Evolutionary conservation across 306 rosid genomes (phyloP).

Genomic region (Begonia peltatifolia): DNA sequence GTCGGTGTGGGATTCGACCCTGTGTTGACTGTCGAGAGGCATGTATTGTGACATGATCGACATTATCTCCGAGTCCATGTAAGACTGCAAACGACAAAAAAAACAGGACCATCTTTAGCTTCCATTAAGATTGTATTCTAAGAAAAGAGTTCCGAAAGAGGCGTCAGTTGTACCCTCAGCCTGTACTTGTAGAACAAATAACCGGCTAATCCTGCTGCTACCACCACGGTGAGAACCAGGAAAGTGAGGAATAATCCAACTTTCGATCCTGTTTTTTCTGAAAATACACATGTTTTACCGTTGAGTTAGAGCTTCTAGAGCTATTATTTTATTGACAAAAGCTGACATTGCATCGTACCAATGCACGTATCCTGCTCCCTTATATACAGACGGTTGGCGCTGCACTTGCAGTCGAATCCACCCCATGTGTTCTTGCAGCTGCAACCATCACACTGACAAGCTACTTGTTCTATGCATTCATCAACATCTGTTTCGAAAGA

Average conservation of each 20-base stretch:
- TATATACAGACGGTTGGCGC: conserved; percentile 25
- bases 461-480: conserved; percentile 30
- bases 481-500: conserved; percentile 25
- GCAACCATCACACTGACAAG: conserved; percentile 41
- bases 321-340: too few species aligned
- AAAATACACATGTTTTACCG: too few species aligned
- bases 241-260: conserved; percentile 35
- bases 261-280: conserved; percentile 67
- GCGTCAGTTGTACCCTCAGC: conserved; percentile 47
- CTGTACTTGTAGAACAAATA: conserved; percentile 88
- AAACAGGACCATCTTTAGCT: background rate
- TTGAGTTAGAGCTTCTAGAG: too few species aligned
- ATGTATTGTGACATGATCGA: conserved; percentile 96
- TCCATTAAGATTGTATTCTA: background rate
- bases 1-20: conserved; percentile 39
- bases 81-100: conserved; percentile 31
- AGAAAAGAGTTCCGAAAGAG: background rate
- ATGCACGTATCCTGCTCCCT: conserved; percentile 40
- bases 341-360: conserved; percentile 11
- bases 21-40: conserved; percentile 66
- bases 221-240: conserved; percentile 46
- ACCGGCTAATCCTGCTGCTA: conserved; percentile 47
- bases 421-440: conserved; percentile 48
- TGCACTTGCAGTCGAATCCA: conserved; percentile 40
- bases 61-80: conserved; percentile 97